Base-by-base conservation (phyloP, 2,329 filamentous ascomycete species). In the Phaeomoniella chlamydospora region DNA sequence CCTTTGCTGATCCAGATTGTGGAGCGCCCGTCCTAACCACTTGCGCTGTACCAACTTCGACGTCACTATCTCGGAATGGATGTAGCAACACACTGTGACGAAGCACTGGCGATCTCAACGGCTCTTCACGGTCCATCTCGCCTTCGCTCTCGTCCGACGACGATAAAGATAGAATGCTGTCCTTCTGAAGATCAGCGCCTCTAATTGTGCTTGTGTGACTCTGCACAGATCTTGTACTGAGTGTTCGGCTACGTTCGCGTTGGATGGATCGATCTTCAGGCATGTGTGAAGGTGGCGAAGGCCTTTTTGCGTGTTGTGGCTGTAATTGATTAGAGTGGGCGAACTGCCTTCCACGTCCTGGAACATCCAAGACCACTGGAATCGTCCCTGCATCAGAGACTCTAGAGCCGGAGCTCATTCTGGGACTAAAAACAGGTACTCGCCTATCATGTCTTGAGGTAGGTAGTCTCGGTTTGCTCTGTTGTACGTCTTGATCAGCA, bases 91-190 rank as follows among this genome's bases (percentile, higher is more conserved):
- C 53, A 39, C 59, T 62, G 37, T 59, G 58, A 34, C 60, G 49
- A 29, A 49, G 37, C 14, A 33, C 35, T 18, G 46, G 39, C 26
- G 42, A 39, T 12, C 43, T 47, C 4, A 35, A 37, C 3, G 44
- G 43, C 6, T 19, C 29, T 13, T 32, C 22, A 13, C 4, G 10
- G 3, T 14, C 26, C 15, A 11, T 2, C 33, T 26, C 18, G 15
- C 55, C 54, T 2, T 59, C 59, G 15, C 55, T 52, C 33, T 62
- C 59, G 37, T 65, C 63, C 0, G 63, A 67, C n/a, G 62, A 67
- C 3, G 63, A 67, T 31, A 67, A 55, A 35, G 57, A 62, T 6
- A 67, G 56, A 9, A 67, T 52, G 41, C 64, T 67, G 5, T 57
- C 57, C 11, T 57, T 53, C 31, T 57, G 56, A 15, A 67, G 49